Percentiles rank a stretch among this genome's conserved stretches.
Conservation (phyloP, 768 basidiomycete species). For the Filobasidium wieringae region DNA sequence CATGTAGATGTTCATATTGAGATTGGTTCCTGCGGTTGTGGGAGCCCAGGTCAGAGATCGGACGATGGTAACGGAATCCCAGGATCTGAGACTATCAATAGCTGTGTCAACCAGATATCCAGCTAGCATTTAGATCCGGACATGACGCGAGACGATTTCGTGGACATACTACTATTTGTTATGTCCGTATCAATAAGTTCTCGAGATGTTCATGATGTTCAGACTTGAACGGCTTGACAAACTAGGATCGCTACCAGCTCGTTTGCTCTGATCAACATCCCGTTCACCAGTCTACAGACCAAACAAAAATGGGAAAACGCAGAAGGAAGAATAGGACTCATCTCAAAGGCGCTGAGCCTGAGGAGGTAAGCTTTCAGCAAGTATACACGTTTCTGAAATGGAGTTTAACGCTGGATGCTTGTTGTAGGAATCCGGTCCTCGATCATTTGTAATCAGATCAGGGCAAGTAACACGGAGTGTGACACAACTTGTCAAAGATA, state of each 20-base stretch:
- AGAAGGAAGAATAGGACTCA: constrained; percentile 39
- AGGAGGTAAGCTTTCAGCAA: constrained; percentile 5
- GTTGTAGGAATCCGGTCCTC: constrained; percentile 46
- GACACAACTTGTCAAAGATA: constrained; percentile 77
- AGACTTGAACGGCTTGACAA: background rate
- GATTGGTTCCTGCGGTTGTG: background rate
- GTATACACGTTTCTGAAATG: background rate
- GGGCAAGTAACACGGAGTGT: constrained; percentile 82
- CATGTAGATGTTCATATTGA: background rate
- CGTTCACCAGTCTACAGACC: background rate
- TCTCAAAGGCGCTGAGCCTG: constrained; percentile 31
- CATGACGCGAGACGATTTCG: background rate
- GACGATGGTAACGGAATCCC: no score
- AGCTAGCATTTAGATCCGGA: background rate
- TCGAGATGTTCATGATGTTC: background rate
- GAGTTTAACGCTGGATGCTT: background rate
- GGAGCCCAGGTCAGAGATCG: no score
- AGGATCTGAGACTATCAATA: no score
- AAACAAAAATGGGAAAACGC: constrained; percentile 23
- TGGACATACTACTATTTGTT: no score
- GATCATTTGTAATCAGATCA: constrained; percentile 93
- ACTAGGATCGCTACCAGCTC: background rate
- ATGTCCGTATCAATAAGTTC: constrained; percentile 1
- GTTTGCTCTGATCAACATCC: background rate
- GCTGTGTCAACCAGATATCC: no score